phyloP scores from a whole-genome alignment of 169 alveolate genomes.

The Perkinsus olseni region DNA sequence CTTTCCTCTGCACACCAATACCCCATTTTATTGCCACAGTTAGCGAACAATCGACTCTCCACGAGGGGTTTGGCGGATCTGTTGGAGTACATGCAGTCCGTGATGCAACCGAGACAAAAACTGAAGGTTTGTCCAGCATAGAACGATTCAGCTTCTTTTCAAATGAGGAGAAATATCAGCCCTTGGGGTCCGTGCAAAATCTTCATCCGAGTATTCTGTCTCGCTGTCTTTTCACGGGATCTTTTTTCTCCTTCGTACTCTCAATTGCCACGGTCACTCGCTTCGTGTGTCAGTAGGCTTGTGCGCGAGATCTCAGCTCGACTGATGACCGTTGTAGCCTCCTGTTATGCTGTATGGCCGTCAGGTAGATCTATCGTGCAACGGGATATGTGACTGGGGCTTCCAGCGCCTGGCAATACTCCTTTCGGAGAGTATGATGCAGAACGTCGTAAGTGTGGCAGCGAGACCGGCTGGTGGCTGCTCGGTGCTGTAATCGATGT shows the following conservation, averaged over 20 bases:
- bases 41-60: not conserved
- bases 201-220: no score
- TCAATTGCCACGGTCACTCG: no score
- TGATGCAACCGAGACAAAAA: not conserved
- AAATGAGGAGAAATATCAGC: no score
- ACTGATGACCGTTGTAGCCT: not conserved
- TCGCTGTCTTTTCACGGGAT: no score
- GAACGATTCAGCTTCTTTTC: no score
- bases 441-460: not conserved
- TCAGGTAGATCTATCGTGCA: not conserved
- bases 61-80: not conserved
- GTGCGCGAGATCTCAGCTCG: not conserved
- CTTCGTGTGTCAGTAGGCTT: no score
- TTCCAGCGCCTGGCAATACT: not conserved
- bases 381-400: not conserved
- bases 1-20: no score
- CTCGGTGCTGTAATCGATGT: no score
- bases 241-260: no score
- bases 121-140: not conserved
- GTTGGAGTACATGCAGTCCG: not conserved
- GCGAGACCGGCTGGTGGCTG: no score
- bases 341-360: not conserved
- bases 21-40: no score
- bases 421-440: not conserved
- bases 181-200: no score